Evolutionary conservation across 345 rosid species (phyloP), one percentile per base, ranked within the genome.

Genomic region (Barbarea vulgaris): DNA sequence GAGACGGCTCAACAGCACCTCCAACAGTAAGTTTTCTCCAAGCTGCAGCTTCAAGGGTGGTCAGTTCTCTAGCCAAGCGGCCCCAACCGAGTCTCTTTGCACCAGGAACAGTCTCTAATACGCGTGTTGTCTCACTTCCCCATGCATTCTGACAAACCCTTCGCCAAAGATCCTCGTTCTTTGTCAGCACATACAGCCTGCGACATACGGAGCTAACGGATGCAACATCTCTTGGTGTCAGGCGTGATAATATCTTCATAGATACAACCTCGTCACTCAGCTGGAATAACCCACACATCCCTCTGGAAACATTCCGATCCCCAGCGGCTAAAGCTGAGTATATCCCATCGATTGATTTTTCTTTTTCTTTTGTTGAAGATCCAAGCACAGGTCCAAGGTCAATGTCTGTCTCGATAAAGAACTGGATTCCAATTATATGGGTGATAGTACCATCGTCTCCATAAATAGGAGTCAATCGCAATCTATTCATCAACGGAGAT

Each of bases 81-180:
- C 89, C 88, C 97, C 96, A 93, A 47, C 94, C 93, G 2, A 93
- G 84, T 81, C 94, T 84, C 78, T 88, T 90, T 46, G 96, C 93
- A 36, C 93, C 96, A 70, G 90, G 90, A 18, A 92, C 88, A 46
- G 87, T 82, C 83, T 90, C 97, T 67, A 90, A 80, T 61, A 87
- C 84, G 14, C 85, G 81, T 28, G 94, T 90, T 61, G 91, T 90
- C 70, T 93, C 93, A 33, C 79, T 83, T 53, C 94, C 96, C 96
- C 97, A 93, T 31, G 92, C 94, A 75, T 93, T 93, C 77, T 90
- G 94, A 77, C 98, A 93, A 24, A 93, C 93, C 87, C 87, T 85
- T 81, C 89, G 83, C 94, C 96, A 90, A 30, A 93, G 90, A 68
- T 88, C 94, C 84, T 93, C 94, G 41, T 87, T 87, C 74, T 87